A percentile compares a stretch with the other conserved stretches of the same genome.
Conservation (phyloP, 2,329 filamentous ascomycete species). For the Pseudopithomyces maydicus region DNA sequence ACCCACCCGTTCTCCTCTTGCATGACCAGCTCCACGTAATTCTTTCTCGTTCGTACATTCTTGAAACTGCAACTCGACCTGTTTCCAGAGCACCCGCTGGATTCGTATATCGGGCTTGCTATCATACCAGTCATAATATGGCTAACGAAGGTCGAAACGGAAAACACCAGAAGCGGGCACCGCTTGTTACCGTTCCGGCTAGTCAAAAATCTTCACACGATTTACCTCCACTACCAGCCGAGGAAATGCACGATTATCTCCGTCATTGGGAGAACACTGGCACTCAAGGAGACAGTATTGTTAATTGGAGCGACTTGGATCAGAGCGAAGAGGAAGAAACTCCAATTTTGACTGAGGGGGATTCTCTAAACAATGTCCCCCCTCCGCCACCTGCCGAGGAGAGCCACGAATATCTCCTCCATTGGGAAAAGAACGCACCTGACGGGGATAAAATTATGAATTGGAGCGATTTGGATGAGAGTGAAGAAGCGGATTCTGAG, state of each 20-base stretch:
- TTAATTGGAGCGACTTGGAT: constrained; percentile 11
- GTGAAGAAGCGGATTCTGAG: neutral
- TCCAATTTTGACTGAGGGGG: neutral
- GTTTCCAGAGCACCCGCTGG: too few relatives aligned
- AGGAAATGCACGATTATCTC: constrained; percentile 33
- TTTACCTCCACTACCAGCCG: neutral
- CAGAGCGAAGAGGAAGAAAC: constrained; percentile 13
- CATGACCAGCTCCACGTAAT: neutral
- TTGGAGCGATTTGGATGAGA: constrained; percentile 14
- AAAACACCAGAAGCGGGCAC: constrained; percentile 5
- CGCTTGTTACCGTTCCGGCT: neutral
- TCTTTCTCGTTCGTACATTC: neutral
- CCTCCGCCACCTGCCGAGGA: too few relatives aligned
- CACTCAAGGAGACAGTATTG: constrained; percentile 9
- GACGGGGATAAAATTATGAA: constrained; percentile 11
- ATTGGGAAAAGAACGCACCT: constrained; percentile 13
- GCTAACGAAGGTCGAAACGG: neutral
- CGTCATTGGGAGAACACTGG: constrained; percentile 22
- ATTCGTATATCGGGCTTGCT: too few relatives aligned
- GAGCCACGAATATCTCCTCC: constrained; percentile 38
- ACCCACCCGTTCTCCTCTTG: neutral
- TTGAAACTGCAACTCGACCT: too few relatives aligned
- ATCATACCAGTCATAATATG: too few relatives aligned
- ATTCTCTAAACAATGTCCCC: too few relatives aligned
- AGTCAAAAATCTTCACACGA: neutral